phyloP scores from a whole-genome alignment of 306 rosid species.

The Potentilla sterilis region DNA sequence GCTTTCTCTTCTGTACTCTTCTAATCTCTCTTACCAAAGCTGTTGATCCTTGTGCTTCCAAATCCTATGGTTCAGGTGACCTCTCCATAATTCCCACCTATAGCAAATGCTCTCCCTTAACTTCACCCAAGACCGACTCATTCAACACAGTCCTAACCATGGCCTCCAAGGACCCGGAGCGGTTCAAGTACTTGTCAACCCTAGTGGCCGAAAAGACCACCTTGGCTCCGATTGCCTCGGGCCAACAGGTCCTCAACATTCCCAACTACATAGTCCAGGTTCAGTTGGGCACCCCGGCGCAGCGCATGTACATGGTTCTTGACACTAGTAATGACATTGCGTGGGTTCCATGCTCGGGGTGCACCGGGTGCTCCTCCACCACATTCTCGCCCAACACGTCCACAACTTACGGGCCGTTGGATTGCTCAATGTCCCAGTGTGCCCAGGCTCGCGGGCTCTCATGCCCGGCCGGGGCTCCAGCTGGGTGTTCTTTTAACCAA shows the following conservation, averaged over 20 bases:
- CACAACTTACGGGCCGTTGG: slow-evolving; percentile 45
- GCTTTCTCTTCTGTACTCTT: slow-evolving; percentile 31
- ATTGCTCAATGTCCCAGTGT: slow-evolving; percentile 60
- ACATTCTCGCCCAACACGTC: slow-evolving; percentile 53
- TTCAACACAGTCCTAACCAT: slow-evolving; percentile 53
- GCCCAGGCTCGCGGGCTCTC: slow-evolving; percentile 63
- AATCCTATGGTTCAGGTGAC: slow-evolving; percentile 35
- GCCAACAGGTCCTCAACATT: slow-evolving; percentile 61
- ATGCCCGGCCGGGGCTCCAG: slow-evolving; percentile 38
- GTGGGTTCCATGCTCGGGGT: slow-evolving; percentile 74
- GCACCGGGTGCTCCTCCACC: slow-evolving; percentile 63
- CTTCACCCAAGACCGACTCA: slow-evolving; percentile 52
- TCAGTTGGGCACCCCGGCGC: slow-evolving; percentile 77
- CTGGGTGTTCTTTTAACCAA: slow-evolving; percentile 64
- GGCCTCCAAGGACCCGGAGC: slow-evolving; percentile 72
- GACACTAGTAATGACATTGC: slow-evolving; percentile 87
- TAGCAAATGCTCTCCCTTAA: slow-evolving; percentile 86
- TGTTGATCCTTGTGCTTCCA: slow-evolving; percentile 54
- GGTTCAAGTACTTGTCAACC: slow-evolving; percentile 61
- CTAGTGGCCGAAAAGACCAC: slow-evolving; percentile 48
- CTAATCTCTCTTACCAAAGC: slow-evolving; percentile 28
- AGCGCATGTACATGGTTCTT: slow-evolving; percentile 65
- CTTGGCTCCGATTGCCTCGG: slow-evolving; percentile 71
- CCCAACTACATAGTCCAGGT: slow-evolving; percentile 74
- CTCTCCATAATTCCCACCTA: slow-evolving; percentile 72